These are phyloP conservation scores for Sporothrix protearum DNA, from an alignment of 2,329 filamentous ascomycete genomes.

Conservation along the genomic window DNA sequence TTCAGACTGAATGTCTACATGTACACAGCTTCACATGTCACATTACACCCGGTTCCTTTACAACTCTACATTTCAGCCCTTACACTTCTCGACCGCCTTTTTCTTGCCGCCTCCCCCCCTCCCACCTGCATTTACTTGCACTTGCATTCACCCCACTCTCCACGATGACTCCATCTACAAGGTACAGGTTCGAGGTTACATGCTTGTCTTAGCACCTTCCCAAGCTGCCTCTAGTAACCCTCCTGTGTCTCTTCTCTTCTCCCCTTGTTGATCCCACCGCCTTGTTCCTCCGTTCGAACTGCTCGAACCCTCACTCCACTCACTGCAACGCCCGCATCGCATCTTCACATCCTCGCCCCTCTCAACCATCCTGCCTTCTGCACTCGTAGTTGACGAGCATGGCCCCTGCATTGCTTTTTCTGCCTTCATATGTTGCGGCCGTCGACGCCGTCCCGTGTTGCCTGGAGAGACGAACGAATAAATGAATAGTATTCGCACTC, in stretches of 20 bases:
- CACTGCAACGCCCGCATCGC: not conserved
- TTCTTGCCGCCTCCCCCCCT: not conserved
- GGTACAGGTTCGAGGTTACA: slow-evolving; percentile 2
- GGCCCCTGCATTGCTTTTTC: not conserved
- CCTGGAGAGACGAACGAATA: not conserved
- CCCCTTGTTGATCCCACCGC: slow-evolving; percentile 9
- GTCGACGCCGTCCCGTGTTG: not conserved
- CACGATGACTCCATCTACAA: not conserved
- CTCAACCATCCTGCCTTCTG: not conserved
- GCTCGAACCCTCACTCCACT: not conserved
- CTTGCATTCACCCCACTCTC: not conserved
- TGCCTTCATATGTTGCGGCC: not conserved
- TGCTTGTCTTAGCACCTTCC: slow-evolving; percentile 11
- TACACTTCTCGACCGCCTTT: slow-evolving; percentile 13
- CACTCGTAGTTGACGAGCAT: not conserved
- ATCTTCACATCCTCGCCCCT: not conserved
- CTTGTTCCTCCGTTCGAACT: not conserved
- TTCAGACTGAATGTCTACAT: not conserved
- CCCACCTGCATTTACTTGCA: not conserved
- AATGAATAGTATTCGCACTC: not conserved
- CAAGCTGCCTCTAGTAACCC: slow-evolving; percentile 4
- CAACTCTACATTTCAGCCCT: not conserved
- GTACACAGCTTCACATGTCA: slow-evolving; percentile 1
- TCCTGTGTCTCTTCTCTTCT: not conserved
- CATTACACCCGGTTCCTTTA: not conserved